phyloP scores from a whole-genome alignment of 2,329 filamentous ascomycete genomes.

The Ceratocystis harringtonii region DNA sequence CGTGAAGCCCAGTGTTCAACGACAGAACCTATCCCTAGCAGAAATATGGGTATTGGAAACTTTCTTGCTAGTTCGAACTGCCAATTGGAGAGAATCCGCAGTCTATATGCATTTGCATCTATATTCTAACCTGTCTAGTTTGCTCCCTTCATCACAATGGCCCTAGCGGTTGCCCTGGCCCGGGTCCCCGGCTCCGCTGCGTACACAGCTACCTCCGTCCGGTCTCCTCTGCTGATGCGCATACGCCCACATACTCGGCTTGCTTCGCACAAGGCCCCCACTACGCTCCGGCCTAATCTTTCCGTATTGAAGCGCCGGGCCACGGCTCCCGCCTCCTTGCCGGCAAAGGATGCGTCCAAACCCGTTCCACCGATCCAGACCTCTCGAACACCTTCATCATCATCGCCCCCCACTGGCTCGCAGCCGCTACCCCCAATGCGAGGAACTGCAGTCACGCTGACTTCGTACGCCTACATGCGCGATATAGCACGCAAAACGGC shows the following conservation, averaged over 20 bases:
- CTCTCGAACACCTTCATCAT: background rate
- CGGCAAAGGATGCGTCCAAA: slow-evolving; percentile 5
- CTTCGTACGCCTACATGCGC: slow-evolving; percentile 34
- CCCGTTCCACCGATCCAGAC: slow-evolving; percentile 10
- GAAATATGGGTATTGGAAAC: too few relatives aligned
- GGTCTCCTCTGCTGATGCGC: background rate
- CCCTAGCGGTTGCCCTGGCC: slow-evolving; percentile 5
- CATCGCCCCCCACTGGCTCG: background rate
- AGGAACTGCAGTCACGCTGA: slow-evolving; percentile 17
- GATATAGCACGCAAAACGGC: slow-evolving; percentile 40
- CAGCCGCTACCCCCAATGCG: slow-evolving; percentile 15
- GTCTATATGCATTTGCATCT: background rate
- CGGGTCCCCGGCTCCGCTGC: slow-evolving; percentile 5
- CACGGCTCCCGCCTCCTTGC: background rate
- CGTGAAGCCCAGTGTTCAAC: background rate
- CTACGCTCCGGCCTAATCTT: slow-evolving; percentile 8
- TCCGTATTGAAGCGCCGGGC: slow-evolving; percentile 15
- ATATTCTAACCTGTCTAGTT: too few relatives aligned
- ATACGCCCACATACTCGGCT: slow-evolving; percentile 2
- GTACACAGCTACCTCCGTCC: background rate
- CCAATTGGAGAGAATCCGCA: background rate
- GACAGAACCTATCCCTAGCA: too few relatives aligned
- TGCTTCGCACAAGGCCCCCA: slow-evolving; percentile 13
- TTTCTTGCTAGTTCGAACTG: background rate
- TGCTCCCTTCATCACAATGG: background rate